These are phyloP conservation scores for Candida labiduridarum DNA, from an alignment of 1,139 yeast genomes.

Conservation along the genomic window DNA sequence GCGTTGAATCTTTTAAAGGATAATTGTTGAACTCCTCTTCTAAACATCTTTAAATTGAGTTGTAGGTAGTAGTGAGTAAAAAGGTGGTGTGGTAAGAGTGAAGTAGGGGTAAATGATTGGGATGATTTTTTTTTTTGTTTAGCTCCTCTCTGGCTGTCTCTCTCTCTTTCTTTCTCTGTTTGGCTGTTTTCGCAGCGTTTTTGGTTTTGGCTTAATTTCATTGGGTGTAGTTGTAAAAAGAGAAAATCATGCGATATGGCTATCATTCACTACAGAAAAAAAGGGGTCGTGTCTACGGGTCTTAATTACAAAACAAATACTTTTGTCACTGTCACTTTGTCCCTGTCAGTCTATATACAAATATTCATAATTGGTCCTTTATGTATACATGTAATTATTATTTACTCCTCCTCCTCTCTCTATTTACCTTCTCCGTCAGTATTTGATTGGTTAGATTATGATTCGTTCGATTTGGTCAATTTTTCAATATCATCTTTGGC, in stretches of 20 bases:
- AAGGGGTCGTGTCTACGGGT: no score
- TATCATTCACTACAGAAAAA: not conserved
- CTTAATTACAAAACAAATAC: no score
- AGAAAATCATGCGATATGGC: conserved; percentile 1
- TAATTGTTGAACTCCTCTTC: conserved; percentile 33
- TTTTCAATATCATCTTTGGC: conserved; percentile 15
- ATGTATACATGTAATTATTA: no score
- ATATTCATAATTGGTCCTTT: no score
- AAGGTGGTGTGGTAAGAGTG: not conserved
- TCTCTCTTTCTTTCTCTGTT: not conserved
- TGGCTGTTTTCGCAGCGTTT: not conserved
- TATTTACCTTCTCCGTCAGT: not conserved
- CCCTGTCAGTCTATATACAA: no score
- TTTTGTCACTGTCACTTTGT: no score
- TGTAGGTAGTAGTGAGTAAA: not conserved
- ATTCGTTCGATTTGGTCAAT: not conserved
- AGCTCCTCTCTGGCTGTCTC: not conserved
- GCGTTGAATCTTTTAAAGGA: conserved; percentile 46
- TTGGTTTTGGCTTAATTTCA: conserved; percentile 3
- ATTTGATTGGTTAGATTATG: not conserved
- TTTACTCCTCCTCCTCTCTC: no score
- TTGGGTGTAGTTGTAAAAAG: not conserved
- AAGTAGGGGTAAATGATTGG: not conserved
- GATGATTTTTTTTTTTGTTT: not conserved
- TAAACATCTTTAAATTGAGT: conserved; percentile 7